Conservation (phyloP, 2,329 filamentous ascomycete species). For the Pseudogymnoascus sp. region DNA sequence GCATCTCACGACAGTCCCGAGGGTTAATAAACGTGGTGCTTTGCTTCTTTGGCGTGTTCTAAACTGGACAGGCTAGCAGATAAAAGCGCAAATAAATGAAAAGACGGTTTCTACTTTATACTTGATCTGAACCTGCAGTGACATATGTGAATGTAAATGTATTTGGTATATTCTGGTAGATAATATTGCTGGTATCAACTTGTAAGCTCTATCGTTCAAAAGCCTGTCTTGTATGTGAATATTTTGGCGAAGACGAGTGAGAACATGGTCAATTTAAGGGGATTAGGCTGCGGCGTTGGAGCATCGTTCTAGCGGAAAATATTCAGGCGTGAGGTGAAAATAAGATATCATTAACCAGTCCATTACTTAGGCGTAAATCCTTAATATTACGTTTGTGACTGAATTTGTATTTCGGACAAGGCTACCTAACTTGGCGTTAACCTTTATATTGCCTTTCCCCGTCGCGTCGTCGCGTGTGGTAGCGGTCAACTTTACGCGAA, state of each 20-base stretch:
- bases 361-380: not conserved
- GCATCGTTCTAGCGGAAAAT: not conserved
- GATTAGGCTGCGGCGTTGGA: not conserved
- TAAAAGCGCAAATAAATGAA: not conserved
- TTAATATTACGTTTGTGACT: not conserved
- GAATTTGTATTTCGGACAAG: not conserved
- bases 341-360: not conserved
- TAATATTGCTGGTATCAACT: not conserved
- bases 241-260: not conserved
- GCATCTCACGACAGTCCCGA: constrained; percentile 10
- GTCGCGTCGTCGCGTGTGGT: constrained; percentile 7
- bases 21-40: constrained; percentile 6
- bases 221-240: not conserved
- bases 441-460: not conserved
- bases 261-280: too few relatives aligned
- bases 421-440: not conserved
- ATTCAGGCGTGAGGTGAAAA: not conserved
- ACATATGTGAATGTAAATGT: not conserved
- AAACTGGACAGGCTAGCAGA: constrained; percentile 4
- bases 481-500: constrained; percentile 9
- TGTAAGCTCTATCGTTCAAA: not conserved
- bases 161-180: not conserved
- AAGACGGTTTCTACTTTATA: constrained; percentile 7
- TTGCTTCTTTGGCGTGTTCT: constrained; percentile 9
- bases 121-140: not conserved